A percentile compares a stretch with the other conserved stretches of the same genome.
These are phyloP conservation scores for Wickerhamomyces strasburgensis DNA, from an alignment of 805 yeast genomes.

Conservation along the genomic window DNA sequence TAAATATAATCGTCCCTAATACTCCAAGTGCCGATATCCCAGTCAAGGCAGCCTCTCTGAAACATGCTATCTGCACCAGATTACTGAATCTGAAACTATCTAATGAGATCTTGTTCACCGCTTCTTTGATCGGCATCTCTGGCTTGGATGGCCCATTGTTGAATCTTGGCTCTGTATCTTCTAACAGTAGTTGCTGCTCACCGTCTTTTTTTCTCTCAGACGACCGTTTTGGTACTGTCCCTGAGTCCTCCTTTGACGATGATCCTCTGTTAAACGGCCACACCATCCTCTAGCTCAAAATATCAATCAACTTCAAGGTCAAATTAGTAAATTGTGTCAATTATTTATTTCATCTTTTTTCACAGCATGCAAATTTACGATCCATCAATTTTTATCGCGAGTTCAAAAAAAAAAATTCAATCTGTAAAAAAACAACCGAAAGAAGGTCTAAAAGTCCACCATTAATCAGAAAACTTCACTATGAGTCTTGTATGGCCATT, in stretches of 20 bases:
- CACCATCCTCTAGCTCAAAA: background rate
- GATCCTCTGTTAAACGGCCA: conserved; percentile 10
- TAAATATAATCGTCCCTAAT: conserved; percentile 58
- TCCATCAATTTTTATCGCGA: too few species aligned
- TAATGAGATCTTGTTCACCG: conserved; percentile 36
- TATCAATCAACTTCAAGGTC: background rate
- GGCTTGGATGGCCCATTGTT: conserved; percentile 27
- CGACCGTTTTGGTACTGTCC: background rate
- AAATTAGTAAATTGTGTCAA: too few species aligned
- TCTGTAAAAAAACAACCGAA: too few species aligned
- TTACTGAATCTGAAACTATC: conserved; percentile 50
- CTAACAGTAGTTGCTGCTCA: conserved; percentile 31
- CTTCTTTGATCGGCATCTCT: conserved; percentile 32
- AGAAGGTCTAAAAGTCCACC: too few species aligned
- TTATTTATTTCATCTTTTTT: too few species aligned
- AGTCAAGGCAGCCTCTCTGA: conserved; percentile 71
- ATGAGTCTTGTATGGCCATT: too few species aligned
- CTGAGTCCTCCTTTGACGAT: background rate
- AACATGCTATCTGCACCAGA: conserved; percentile 64
- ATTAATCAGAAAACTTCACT: too few species aligned
- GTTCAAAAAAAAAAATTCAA: too few species aligned
- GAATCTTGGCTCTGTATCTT: conserved; percentile 38
- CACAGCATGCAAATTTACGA: too few species aligned
- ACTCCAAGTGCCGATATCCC: conserved; percentile 74
- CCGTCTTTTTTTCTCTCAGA: background rate